Evolutionary conservation across 2,329 filamentous ascomycete species (phyloP).

Genomic region (Helotiales sp.): DNA sequence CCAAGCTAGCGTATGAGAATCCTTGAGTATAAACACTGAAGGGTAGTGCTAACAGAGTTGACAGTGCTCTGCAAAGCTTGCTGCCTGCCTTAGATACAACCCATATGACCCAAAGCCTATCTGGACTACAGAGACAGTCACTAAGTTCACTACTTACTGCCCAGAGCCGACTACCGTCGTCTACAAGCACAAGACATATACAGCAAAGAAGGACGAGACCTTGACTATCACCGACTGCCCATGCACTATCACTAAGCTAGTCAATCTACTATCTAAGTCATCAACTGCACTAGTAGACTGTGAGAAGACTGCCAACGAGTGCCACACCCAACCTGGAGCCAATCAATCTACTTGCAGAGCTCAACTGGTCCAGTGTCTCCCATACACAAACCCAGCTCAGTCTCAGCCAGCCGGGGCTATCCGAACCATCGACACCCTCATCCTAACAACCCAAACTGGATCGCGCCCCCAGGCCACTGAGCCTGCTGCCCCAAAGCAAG

Average conservation of each 20-base stretch:
- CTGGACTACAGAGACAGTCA: constrained; percentile 16
- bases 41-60: not conserved
- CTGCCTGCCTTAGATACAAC: constrained; percentile 13
- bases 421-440: too few relatives aligned
- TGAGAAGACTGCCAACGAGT: not conserved
- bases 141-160: constrained; percentile 18
- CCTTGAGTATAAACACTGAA: not conserved
- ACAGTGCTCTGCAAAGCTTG: constrained; percentile 11
- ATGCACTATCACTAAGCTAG: constrained; percentile 18
- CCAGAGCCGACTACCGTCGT: constrained; percentile 13
- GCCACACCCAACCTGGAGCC: not conserved
- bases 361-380: not conserved
- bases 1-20: constrained; percentile 8
- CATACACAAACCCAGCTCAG: constrained; percentile 4
- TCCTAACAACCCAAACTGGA: too few relatives aligned
- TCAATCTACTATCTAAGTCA: not conserved
- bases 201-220: not conserved
- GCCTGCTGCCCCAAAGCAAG: not conserved
- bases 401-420: not conserved
- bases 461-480: not conserved
- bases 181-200: constrained; percentile 18
- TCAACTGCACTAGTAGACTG: not conserved
- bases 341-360: constrained; percentile 6
- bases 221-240: constrained; percentile 22
- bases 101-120: not conserved